Conservation (phyloP, 2,329 filamentous ascomycete species). For the Clarireedia homoeocarpa region DNA sequence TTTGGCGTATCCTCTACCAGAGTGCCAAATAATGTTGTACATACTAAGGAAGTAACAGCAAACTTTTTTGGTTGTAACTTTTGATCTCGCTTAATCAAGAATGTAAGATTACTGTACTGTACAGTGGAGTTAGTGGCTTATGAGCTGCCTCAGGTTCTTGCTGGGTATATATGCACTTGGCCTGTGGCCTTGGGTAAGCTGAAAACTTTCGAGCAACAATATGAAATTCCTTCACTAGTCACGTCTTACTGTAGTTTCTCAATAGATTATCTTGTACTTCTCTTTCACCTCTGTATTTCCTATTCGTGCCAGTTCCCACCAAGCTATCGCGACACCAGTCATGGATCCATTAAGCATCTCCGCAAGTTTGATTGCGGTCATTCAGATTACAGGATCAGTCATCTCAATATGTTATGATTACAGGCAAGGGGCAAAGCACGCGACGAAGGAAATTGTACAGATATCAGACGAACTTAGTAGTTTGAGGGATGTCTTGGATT, state of each 20-base stretch:
- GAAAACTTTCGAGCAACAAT: too few species aligned
- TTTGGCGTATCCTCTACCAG: neutral
- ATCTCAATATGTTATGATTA: conserved; percentile 22
- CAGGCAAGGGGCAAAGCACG: conserved; percentile 12
- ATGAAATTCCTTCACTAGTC: too few species aligned
- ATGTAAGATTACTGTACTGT: too few species aligned
- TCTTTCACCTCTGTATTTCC: neutral
- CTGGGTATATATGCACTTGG: too few species aligned
- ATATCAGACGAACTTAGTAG: conserved; percentile 16
- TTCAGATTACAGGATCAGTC: conserved; percentile 16
- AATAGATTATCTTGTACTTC: neutral
- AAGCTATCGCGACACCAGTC: neutral
- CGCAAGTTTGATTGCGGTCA: conserved; percentile 18
- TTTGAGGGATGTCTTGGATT: conserved; percentile 15
- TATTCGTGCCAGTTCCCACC: neutral
- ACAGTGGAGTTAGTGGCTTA: too few species aligned
- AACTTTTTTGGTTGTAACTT: too few species aligned
- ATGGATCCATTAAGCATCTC: conserved; percentile 21
- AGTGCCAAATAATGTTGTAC: too few species aligned
- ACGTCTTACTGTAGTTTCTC: neutral
- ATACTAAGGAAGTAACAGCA: too few species aligned
- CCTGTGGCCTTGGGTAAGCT: too few species aligned
- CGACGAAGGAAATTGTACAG: conserved; percentile 14
- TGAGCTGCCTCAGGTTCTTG: too few species aligned
- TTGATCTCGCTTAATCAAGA: too few species aligned